phyloP scores from a whole-genome alignment of 805 yeast genomes.

The Cyberlindnera mississippiensis region DNA sequence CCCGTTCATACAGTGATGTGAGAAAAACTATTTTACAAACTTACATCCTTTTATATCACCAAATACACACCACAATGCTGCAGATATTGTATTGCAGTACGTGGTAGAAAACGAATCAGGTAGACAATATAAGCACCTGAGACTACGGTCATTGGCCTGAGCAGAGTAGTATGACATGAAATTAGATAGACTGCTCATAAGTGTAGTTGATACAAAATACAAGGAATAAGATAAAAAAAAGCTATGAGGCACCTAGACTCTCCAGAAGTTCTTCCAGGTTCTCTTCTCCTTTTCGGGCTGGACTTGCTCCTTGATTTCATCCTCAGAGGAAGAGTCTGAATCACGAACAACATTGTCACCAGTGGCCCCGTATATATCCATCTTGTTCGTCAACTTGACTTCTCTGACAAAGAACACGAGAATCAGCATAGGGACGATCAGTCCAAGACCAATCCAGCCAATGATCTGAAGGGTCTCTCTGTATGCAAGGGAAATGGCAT shows the following conservation, averaged over 20 bases:
- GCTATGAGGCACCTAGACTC: too few relatives aligned
- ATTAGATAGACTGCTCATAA: too few relatives aligned
- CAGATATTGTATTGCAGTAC: too few relatives aligned
- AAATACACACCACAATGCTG: too few relatives aligned
- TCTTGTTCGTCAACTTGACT: slow-evolving; percentile 23
- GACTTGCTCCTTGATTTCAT: neutral
- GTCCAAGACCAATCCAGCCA: slow-evolving; percentile 28
- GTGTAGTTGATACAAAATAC: too few relatives aligned
- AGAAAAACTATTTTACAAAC: too few relatives aligned
- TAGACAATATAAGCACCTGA: too few relatives aligned
- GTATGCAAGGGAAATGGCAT: slow-evolving; percentile 29
- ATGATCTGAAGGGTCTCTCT: slow-evolving; percentile 29
- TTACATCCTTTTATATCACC: too few relatives aligned
- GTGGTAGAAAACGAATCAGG: too few relatives aligned
- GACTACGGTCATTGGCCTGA: too few relatives aligned
- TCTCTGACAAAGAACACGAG: slow-evolving; percentile 28
- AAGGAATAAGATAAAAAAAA: too few relatives aligned
- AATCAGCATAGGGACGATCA: slow-evolving; percentile 26
- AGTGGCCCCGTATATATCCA: slow-evolving; percentile 21
- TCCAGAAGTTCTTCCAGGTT: slow-evolving; percentile 16
- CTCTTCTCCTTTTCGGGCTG: slow-evolving; percentile 12
- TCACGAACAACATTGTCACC: slow-evolving; percentile 8
- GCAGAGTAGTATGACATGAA: too few relatives aligned
- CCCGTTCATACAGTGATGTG: slow-evolving; percentile 40
- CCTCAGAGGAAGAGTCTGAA: neutral